Evolutionary conservation across 257 asterid species (phyloP).

Genomic region (Solanum piurae): DNA sequence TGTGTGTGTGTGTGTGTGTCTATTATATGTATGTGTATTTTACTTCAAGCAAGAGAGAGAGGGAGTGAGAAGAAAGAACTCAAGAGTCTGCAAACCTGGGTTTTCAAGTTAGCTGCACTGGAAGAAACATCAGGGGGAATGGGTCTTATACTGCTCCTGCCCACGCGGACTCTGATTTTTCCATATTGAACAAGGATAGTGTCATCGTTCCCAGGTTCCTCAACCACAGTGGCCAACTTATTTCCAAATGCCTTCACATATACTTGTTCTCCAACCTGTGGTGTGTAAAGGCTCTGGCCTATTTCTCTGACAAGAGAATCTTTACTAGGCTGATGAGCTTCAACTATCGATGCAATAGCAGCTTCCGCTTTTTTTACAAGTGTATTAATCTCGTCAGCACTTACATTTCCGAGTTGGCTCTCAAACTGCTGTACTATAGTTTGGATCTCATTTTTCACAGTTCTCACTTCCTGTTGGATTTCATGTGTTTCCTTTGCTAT

Average conservation of each 20-base stretch:
- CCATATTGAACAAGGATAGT: conserved; percentile 78
- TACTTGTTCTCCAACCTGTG: conserved; percentile 64
- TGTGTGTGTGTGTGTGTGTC: not conserved
- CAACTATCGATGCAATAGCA: conserved; percentile 45
- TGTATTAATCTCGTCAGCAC: conserved; percentile 26
- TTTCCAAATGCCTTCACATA: conserved; percentile 54
- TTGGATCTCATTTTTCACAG: conserved; percentile 47
- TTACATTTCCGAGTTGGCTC: conserved; percentile 36
- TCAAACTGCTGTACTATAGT: conserved; percentile 52
- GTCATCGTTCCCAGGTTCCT: conserved; percentile 66
- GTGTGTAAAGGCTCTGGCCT: conserved; percentile 24
- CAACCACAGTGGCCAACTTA: conserved; percentile 74
- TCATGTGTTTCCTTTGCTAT: conserved; percentile 58
- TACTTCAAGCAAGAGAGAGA: not conserved
- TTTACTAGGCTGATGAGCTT: conserved; percentile 41
- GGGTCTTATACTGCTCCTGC: conserved; percentile 31
- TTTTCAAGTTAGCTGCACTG: conserved; percentile 26
- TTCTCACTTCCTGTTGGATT: conserved; percentile 39
- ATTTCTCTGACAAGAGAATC: conserved; percentile 22
- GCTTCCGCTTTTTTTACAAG: conserved; percentile 68
- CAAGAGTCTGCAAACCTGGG: conserved; percentile 24
- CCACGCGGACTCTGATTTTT: conserved; percentile 56
- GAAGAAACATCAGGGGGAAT: conserved; percentile 16
- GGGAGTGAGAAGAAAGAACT: not conserved
- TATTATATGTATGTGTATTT: not conserved